phyloP scores from a whole-genome alignment of 1,139 yeast species.

The Yamadazyma sp. region DNA sequence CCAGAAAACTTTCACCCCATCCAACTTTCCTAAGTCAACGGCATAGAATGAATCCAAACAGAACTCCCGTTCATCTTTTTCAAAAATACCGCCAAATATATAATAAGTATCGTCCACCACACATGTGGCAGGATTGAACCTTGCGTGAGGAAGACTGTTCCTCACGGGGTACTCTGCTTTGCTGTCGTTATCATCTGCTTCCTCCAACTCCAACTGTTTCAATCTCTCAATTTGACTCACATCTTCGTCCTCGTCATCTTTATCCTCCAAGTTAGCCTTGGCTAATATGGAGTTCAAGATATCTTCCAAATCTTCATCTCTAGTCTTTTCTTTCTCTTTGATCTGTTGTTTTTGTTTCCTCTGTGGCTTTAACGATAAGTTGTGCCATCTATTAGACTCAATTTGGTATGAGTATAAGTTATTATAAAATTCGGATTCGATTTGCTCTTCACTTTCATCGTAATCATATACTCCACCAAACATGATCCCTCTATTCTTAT shows the following conservation, averaged over 20 bases:
- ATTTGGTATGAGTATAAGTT: constrained; percentile 78
- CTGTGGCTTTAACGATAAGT: constrained; percentile 63
- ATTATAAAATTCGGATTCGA: constrained; percentile 84
- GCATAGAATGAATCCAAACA: constrained; percentile 83
- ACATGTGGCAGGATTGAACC: constrained; percentile 85
- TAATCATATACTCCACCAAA: constrained; percentile 96
- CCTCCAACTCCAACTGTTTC: constrained; percentile 35
- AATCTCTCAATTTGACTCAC: constrained; percentile 40
- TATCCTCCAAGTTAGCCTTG: constrained; percentile 65
- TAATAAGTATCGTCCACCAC: constrained; percentile 83
- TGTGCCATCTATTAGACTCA: constrained; percentile 88
- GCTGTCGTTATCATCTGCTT: constrained; percentile 37
- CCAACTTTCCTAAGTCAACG: constrained; percentile 80
- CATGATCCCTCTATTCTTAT: constrained; percentile 87
- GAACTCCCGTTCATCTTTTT: constrained; percentile 81
- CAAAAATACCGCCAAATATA: constrained; percentile 93
- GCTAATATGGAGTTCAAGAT: constrained; percentile 73
- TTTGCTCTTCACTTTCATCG: constrained; percentile 91
- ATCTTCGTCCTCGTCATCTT: constrained; percentile 40
- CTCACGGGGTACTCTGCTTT: constrained; percentile 54
- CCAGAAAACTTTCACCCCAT: constrained; percentile 89
- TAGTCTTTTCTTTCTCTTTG: constrained; percentile 52
- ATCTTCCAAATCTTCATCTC: constrained; percentile 84
- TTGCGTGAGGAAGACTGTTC: constrained; percentile 75
- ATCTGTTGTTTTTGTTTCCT: constrained; percentile 50